Conservation (phyloP, 2,329 filamentous ascomycete species). For the Alternaria ethzedia region DNA sequence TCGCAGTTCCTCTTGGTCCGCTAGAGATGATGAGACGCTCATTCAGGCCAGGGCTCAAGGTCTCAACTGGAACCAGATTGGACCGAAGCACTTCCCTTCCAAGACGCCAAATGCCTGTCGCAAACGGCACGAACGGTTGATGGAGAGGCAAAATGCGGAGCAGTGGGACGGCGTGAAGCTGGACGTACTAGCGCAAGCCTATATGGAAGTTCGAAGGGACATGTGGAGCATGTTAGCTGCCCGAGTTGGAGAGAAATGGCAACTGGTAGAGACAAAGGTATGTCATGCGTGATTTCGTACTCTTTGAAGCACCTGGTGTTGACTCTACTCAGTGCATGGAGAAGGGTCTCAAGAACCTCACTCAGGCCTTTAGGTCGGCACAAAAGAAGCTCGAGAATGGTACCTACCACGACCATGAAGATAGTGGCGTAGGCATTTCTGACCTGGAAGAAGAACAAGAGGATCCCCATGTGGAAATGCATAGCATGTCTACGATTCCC, state of each 20-base stretch:
- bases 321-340: conserved; percentile 71
- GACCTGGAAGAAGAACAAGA: conserved; percentile 55
- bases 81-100: conserved; percentile 74
- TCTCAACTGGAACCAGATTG: conserved; percentile 84
- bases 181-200: conserved; percentile 76
- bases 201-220: conserved; percentile 78
- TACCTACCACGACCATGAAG: conserved; percentile 62
- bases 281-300: neutral
- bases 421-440: conserved; percentile 70
- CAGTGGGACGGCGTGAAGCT: conserved; percentile 81
- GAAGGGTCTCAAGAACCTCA: conserved; percentile 81
- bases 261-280: conserved; percentile 82
- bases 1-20: conserved; percentile 66
- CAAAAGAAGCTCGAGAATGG: conserved; percentile 64
- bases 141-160: conserved; percentile 74
- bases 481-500: conserved; percentile 30
- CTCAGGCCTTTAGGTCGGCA: conserved; percentile 70
- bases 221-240: conserved; percentile 80
- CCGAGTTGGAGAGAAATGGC: conserved; percentile 62
- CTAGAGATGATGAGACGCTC: conserved; percentile 75
- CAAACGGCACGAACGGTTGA: conserved; percentile 84
- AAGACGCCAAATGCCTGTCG: conserved; percentile 85
- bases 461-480: conserved; percentile 38
- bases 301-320: conserved; percentile 11
- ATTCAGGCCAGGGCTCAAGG: conserved; percentile 74